Base-by-base conservation (phyloP, 495 filamentous ascomycete genomes). In the Penicillium alfredii region DNA sequence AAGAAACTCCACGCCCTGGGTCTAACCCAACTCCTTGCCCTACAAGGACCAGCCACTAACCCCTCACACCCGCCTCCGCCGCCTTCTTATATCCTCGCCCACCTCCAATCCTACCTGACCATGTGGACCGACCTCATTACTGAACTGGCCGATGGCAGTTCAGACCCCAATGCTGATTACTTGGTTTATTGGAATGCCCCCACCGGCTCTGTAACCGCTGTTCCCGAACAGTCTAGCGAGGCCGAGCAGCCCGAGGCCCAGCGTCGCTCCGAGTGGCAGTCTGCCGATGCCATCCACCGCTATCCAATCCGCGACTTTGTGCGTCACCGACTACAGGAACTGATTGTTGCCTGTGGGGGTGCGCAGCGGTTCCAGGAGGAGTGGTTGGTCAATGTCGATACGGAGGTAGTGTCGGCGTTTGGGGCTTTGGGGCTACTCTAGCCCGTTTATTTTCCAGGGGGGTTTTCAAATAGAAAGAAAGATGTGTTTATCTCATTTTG, bases 371-470 rank as follows among this genome's bases (percentile, higher is more conserved):
- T 96, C 59, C 71, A 81, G 59, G 71, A 76, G 28, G 72, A 85
- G 28, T 96, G 83, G 82, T 59, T 85, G n/a, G 71, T 71, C n/a
- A 86, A 93, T 66, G 86, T 96, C 21, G 92, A 97, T 62, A 66
- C 69, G 26, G 80, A 93, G 26, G 84, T 97, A 2, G 45, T 94
- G 35, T 52, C 53, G 11, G 78, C 71, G 1, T 98, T 94, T 60
- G 64, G 58, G 19, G 70, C 66, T 17, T 49, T 81, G 51, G 70
- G 69, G 4, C 37, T 78, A 38, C 31, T 70, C 13, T 71, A n/a
- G n/a, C n/a, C n/a, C n/a, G n/a, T n/a, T n/a, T n/a, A n/a, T n/a
- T n/a, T n/a, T n/a, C n/a, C n/a, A n/a, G n/a, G n/a, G 31, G 4
- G 16, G 8, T 36, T 33, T 41, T 48, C 33, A 12, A 39, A 19